Base-by-base conservation (phyloP, 1,284 basidiomycete genomes). In the Inonotus obliquus region DNA sequence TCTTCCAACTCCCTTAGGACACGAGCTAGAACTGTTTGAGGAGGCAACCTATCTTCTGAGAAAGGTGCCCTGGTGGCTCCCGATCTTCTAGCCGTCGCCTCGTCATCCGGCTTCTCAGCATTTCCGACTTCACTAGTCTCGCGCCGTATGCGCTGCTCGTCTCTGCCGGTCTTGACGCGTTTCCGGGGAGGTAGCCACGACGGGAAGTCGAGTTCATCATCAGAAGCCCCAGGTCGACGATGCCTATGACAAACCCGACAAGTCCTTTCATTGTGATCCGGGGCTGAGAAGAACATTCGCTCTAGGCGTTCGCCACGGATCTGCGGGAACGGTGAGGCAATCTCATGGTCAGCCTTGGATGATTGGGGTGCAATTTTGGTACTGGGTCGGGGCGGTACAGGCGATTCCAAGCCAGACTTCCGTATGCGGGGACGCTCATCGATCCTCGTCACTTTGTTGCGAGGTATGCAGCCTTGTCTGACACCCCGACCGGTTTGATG, bases 1-100 rank as follows among this genome's bases (percentile, higher is more conserved):
- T 93, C 92, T 71, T 96, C 93, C 11, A 96, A 79, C 74, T 95
- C 93, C 61, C 86, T 71, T 45, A 95, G 77, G 27, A 95, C 91
- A 14, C 89, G 79, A 29, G 85, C 79, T 5, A 95, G 80, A 3
- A 94, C 84, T 0, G 92, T 94, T 73, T 94, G 92, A 19, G 92
- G 89, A 1, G 92, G 92, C 1, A 91, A 62, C 27, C 75, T 73
- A 64, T 75, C 78, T 64, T 63, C 66, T 21, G 64, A 70, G 62
- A 69, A 71, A n/a, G 65, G 63, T 54, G 67, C 21, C 63, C 63
- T 38, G 67, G 61, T 48, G 32, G 32, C 32, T 32, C 32, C 32
- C 59, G n/a, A 68, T 69, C 29, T 52, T 13, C 59, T 71, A 71
- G 63, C 74, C 74, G 27, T 69, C 70, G 45, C 70, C 69, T 19